These are phyloP conservation scores for Fusarium longipes DNA, from an alignment of 2,329 filamentous ascomycete species.

Conservation along the genomic window DNA sequence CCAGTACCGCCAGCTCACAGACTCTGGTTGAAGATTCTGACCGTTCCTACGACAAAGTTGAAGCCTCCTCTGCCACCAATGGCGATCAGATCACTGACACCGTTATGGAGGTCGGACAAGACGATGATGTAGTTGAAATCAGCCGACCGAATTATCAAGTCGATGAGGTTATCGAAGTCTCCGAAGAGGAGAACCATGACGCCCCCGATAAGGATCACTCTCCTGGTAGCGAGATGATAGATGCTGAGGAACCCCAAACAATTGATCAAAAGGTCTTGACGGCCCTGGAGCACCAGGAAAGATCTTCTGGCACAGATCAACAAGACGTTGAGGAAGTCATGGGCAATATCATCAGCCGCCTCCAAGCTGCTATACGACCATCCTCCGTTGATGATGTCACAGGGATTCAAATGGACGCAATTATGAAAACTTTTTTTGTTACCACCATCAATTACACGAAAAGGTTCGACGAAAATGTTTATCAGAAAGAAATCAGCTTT, in stretches of 20 bases:
- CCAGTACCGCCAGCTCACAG: conserved; percentile 62
- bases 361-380: conserved; percentile 88
- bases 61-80: conserved; percentile 27
- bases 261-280: conserved; percentile 60
- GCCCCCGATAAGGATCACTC: neutral
- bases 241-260: conserved; percentile 50
- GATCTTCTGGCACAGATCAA: conserved; percentile 71
- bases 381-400: conserved; percentile 69
- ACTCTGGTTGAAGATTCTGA: conserved; percentile 60
- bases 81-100: conserved; percentile 44
- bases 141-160: neutral
- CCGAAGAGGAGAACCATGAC: conserved; percentile 12
- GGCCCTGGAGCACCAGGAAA: conserved; percentile 59
- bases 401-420: conserved; percentile 82
- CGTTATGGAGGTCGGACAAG: conserved; percentile 38
- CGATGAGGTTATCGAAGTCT: conserved; percentile 1
- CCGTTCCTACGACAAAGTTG: conserved; percentile 52
- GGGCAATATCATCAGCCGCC: conserved; percentile 87
- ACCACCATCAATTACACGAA: conserved; percentile 70
- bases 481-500: conserved; percentile 61
- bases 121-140: conserved; percentile 25
- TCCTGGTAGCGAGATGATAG: conserved; percentile 47
- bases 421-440: conserved; percentile 77
- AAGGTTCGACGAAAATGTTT: conserved; percentile 59
- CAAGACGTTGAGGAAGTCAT: conserved; percentile 98